Base-by-base conservation (phyloP, 768 basidiomycete species). In the Pleurotus eryngii region DNA sequence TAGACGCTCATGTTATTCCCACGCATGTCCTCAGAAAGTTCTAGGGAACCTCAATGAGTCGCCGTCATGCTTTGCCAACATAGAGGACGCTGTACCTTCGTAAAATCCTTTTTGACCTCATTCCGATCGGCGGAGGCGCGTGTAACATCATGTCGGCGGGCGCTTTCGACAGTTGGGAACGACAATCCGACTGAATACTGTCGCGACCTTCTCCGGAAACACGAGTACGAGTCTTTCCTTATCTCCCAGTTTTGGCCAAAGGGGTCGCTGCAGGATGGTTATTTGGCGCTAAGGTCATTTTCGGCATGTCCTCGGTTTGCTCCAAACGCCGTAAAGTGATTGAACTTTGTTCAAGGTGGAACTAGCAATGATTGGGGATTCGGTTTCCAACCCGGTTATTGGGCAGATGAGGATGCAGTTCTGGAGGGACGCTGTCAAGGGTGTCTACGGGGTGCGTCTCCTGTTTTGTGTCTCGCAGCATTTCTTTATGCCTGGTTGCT, bases 391-490 rank as follows among this genome's bases (percentile, higher is more conserved):
- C 58, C 67, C 81, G 37, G 76, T 81, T 39, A 83, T 94, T 56
- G 92, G 90, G n/a, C 83, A 84, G 67, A 90, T 92, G 80, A 80
- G 90, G 61, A 81, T 92, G 76, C 86, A 92, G 67, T 94, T 93
- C 68, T 95, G 92, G 92, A 81, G 84, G 63, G 90, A 95, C 65
- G 85, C 89, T 11, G 65, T 93, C 24, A 89, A 85, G 64, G 79
- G 73, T 47, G 82, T 92, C 18, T 74, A 74, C 64, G 80, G 87
- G 66, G 92, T 89, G 64, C 68, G 79, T 69, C 56, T 5, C 35
- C 26, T 15, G 12, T 46, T 39, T 30, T 49, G 8, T 17, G 56
- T 24, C 22, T 38, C 49, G 27, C 22, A 7, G 17, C 40, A 24
- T 35, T 35, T 35, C 30, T 55, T 37, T 37, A 15, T 46, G n/a